Conservation (phyloP, 2,329 filamentous ascomycete species). For the Akanthomyces muscarius region DNA sequence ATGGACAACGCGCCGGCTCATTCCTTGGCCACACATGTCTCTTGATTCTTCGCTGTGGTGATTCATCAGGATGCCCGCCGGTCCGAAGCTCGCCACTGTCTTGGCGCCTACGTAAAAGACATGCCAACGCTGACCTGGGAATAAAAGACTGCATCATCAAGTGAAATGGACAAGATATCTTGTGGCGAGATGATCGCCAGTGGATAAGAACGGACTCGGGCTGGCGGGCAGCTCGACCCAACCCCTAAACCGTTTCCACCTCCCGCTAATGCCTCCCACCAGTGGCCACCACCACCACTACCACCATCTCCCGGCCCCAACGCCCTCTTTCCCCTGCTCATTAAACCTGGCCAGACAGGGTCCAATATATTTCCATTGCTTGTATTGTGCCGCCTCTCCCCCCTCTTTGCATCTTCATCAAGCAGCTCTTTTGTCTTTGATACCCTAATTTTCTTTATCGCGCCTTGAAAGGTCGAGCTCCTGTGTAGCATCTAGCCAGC, state of each 20-base stretch:
- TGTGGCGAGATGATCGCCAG: background rate
- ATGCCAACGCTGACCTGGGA: background rate
- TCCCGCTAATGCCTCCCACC: background rate
- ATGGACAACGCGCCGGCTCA: background rate
- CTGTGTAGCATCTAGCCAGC: conserved; percentile 10
- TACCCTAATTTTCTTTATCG: conserved; percentile 7
- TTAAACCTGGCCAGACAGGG: conserved; percentile 10
- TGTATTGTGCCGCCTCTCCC: conserved; percentile 3
- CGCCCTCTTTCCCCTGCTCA: conserved; percentile 4
- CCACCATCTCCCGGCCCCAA: background rate
- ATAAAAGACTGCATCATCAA: background rate
- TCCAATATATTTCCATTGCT: conserved; percentile 12
- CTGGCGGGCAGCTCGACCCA: background rate
- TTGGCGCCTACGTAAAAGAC: background rate
- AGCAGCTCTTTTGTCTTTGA: conserved; percentile 11
- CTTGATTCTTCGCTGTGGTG: background rate
- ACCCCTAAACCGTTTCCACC: background rate
- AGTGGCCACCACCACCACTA: background rate
- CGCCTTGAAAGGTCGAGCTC: background rate
- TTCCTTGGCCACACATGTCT: background rate
- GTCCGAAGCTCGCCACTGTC: background rate
- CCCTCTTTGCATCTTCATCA: conserved; percentile 14
- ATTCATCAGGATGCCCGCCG: background rate
- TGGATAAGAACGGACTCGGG: background rate
- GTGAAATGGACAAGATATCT: background rate